Conservation (phyloP, 768 basidiomycete species). For the Podaxis sp. region DNA sequence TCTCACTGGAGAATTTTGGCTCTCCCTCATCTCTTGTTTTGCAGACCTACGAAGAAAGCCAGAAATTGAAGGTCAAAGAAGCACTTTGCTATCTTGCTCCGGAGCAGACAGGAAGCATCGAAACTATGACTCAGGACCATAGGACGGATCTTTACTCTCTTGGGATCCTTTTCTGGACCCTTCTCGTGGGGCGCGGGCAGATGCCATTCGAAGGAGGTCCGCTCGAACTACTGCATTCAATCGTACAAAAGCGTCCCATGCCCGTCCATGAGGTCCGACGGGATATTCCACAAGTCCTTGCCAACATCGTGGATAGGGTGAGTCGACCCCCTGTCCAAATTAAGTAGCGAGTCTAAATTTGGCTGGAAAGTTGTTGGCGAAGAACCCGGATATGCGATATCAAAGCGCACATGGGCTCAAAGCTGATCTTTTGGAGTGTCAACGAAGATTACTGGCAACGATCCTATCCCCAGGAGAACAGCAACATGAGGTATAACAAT, state of each 20-base stretch:
- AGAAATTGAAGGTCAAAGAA: constrained; percentile 71
- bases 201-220: constrained; percentile 60
- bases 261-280: constrained; percentile 71
- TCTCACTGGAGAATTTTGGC: constrained; percentile 67
- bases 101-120: constrained; percentile 72
- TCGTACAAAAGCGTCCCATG: constrained; percentile 70
- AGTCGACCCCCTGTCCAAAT: background rate
- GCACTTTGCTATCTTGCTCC: constrained; percentile 73
- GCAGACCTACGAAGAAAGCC: constrained; percentile 52
- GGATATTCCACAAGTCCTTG: constrained; percentile 69
- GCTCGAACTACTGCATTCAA: constrained; percentile 62
- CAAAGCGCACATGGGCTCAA: constrained; percentile 70
- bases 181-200: constrained; percentile 64
- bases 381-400: constrained; percentile 65
- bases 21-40: constrained; percentile 69
- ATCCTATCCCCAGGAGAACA: constrained; percentile 55
- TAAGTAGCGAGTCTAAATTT: constrained; percentile 7
- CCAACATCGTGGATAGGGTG: constrained; percentile 67
- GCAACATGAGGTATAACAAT: constrained; percentile 43
- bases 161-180: constrained; percentile 70
- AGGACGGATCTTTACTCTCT: constrained; percentile 72
- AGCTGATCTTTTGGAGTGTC: constrained; percentile 64
- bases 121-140: constrained; percentile 68
- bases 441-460: constrained; percentile 54
- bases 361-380: constrained; percentile 49